phyloP scores from a whole-genome alignment of 441 rosid genomes.

The Flueggea neowawraea region DNA sequence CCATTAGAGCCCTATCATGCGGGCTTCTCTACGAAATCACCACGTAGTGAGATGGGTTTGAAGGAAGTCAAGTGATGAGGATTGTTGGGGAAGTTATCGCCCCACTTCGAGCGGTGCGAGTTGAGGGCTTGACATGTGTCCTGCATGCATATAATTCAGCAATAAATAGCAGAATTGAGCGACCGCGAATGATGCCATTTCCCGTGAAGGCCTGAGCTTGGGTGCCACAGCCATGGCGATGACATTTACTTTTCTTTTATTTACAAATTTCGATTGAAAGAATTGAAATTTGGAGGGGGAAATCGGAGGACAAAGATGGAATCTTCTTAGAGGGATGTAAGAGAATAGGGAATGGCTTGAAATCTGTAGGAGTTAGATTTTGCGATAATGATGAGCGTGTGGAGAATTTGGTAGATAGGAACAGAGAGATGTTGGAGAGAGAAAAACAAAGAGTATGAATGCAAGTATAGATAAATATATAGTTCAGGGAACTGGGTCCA shows the following conservation, averaged over 20 bases:
- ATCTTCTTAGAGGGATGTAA: slow-evolving; percentile 14
- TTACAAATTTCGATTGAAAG: too few species aligned
- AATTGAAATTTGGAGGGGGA: slow-evolving; percentile 3
- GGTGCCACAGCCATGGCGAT: slow-evolving; percentile 70
- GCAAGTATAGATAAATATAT: too few species aligned
- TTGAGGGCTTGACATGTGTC: slow-evolving; percentile 38
- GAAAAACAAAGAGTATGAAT: too few species aligned
- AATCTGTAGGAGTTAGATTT: slow-evolving; percentile 24
- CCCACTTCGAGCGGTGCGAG: slow-evolving; percentile 38
- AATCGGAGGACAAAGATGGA: too few species aligned
- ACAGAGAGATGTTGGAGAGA: neutral
- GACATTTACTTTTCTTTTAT: slow-evolving; percentile 10
- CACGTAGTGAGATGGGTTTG: slow-evolving; percentile 56
- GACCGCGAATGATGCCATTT: slow-evolving; percentile 52
- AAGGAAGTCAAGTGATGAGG: slow-evolving; percentile 45
- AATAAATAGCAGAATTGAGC: slow-evolving; percentile 64
- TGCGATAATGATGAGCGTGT: slow-evolving; percentile 13
- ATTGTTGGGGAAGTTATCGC: slow-evolving; percentile 34
- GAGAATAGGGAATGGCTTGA: slow-evolving; percentile 19
- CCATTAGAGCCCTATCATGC: too few species aligned
- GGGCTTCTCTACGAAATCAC: slow-evolving; percentile 47
- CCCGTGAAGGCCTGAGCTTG: slow-evolving; percentile 59
- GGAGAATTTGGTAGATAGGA: neutral
- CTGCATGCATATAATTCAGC: slow-evolving; percentile 48
- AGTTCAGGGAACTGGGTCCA: too few species aligned